phyloP scores from a whole-genome alignment of 805 yeast species.

The Metschnikowia sp. region DNA sequence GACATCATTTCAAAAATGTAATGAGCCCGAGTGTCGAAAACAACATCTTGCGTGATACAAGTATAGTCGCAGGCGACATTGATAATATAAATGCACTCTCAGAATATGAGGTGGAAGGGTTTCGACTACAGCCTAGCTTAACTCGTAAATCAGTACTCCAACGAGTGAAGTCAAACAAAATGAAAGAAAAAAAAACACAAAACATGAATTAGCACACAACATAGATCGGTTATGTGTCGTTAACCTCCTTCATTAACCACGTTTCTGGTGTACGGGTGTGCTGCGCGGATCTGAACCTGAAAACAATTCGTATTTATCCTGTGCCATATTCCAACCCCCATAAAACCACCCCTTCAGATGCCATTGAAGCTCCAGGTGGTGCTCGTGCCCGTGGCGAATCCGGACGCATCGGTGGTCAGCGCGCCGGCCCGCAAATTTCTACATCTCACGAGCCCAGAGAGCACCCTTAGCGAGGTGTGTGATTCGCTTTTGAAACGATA shows the following conservation, averaged over 20 bases:
- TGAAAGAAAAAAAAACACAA: no score
- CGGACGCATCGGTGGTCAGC: conserved; percentile 20
- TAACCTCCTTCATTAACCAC: neutral
- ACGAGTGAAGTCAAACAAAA: no score
- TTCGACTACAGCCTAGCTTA: no score
- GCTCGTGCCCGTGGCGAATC: conserved; percentile 28
- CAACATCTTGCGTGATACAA: no score
- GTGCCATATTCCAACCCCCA: neutral
- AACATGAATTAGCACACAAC: neutral
- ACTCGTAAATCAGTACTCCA: no score
- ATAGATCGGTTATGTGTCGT: no score
- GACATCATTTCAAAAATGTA: no score
- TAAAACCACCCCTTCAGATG: conserved; percentile 5
- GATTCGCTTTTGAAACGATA: conserved; percentile 55
- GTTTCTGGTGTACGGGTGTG: neutral
- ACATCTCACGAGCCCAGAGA: conserved; percentile 53
- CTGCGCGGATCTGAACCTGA: neutral
- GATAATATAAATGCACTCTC: no score
- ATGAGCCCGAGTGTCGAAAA: no score
- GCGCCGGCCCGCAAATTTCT: conserved; percentile 48
- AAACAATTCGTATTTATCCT: no score
- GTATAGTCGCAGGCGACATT: no score
- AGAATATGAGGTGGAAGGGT: no score
- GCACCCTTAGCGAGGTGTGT: conserved; percentile 47
- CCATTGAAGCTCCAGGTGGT: conserved; percentile 35